A percentile compares a stretch with the other conserved stretches of the same genome.
Conservation (phyloP, 306 rosid species). For the Quercus parvula region DNA sequence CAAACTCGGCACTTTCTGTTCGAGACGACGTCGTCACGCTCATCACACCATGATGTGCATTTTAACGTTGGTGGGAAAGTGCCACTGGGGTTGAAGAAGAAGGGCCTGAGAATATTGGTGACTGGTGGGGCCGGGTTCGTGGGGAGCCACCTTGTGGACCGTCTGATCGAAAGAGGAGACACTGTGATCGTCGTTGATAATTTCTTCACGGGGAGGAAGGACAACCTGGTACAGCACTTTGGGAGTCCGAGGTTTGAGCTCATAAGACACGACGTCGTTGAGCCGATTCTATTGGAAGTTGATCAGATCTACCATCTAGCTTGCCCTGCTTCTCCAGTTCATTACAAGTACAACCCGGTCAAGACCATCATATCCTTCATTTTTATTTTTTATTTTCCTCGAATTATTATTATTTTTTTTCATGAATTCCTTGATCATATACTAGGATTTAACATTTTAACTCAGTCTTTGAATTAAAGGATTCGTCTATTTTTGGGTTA, state of each 20-base stretch:
- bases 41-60: background rate
- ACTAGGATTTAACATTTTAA: too few relatives aligned
- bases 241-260: conserved; percentile 86
- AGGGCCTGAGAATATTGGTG: conserved; percentile 56
- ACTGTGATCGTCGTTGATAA: conserved; percentile 83
- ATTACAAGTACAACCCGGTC: conserved; percentile 93
- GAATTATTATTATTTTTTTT: too few relatives aligned
- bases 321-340: conserved; percentile 96
- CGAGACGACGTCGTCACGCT: conserved; percentile 8
- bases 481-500: too few relatives aligned
- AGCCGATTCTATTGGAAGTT: conserved; percentile 78
- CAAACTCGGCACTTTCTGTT: conserved; percentile 45
- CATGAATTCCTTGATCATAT: too few relatives aligned
- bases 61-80: conserved; percentile 31
- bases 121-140: conserved; percentile 99
- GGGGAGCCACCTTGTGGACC: conserved; percentile 92
- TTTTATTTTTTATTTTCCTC: background rate
- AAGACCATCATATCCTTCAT: conserved; percentile 89
- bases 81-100: conserved; percentile 34
- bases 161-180: conserved; percentile 72
- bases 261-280: conserved; percentile 89
- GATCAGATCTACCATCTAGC: conserved; percentile 96
- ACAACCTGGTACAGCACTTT: conserved; percentile 62
- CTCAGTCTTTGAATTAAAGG: too few relatives aligned
- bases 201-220: conserved; percentile 83